These are phyloP conservation scores for Vicia villosa DNA, from an alignment of 306 rosid genomes.

Conservation along the genomic window DNA sequence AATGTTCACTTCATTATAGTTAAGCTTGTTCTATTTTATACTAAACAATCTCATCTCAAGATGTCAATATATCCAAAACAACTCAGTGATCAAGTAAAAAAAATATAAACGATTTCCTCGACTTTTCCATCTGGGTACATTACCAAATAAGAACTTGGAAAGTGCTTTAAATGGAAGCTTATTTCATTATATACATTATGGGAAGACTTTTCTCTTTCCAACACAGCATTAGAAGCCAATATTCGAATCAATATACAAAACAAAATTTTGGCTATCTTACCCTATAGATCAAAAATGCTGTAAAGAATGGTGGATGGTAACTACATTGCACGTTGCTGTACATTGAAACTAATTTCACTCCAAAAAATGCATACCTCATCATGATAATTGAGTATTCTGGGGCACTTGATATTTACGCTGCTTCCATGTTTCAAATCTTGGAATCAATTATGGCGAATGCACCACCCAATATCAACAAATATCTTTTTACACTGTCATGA, in stretches of 20 bases:
- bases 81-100: background rate
- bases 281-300: conserved; percentile 15
- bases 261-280: conserved; percentile 15
- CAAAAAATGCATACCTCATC: conserved; percentile 17
- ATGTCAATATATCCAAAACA: background rate
- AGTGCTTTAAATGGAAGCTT: background rate
- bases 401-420: conserved; percentile 8
- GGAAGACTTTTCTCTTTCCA: conserved; percentile 12
- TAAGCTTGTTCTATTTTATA: background rate
- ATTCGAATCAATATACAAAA: conserved; percentile 25
- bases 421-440: conserved; percentile 4
- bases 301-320: conserved; percentile 24
- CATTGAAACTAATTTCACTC: conserved; percentile 19
- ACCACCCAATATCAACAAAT: conserved; percentile 25
- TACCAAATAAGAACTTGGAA: conserved; percentile 1
- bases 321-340: conserved; percentile 1
- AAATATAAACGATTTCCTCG: background rate
- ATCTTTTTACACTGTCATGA: conserved; percentile 21
- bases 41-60: background rate
- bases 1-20: background rate
- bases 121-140: background rate
- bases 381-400: background rate
- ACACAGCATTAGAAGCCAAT: background rate
- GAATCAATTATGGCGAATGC: conserved; percentile 4
- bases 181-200: conserved; percentile 22